phyloP scores from a whole-genome alignment of 805 yeast genomes.

The Ogataea angusta region DNA sequence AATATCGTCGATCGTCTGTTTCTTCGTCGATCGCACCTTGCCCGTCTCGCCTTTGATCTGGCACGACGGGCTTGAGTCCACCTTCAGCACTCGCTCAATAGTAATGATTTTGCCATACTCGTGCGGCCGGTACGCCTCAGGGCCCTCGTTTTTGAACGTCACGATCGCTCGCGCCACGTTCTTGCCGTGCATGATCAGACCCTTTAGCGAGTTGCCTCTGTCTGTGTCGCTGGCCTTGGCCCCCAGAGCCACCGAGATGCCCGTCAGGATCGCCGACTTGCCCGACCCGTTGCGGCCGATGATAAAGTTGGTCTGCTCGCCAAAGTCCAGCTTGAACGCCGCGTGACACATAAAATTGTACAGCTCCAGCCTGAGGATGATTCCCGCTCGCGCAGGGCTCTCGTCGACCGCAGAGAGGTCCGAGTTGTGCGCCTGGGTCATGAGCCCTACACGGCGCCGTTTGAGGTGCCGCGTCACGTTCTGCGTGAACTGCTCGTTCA shows the following conservation, averaged over 20 bases:
- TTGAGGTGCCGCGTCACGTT: slow-evolving; percentile 23
- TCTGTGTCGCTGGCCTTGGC: slow-evolving; percentile 85
- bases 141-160: slow-evolving; percentile 59
- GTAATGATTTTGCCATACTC: slow-evolving; percentile 66
- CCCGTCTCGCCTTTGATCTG: slow-evolving; percentile 51
- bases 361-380: slow-evolving; percentile 58
- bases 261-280: slow-evolving; percentile 83
- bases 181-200: slow-evolving; percentile 74
- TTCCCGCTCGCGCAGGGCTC: slow-evolving; percentile 55
- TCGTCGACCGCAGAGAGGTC: slow-evolving; percentile 18
- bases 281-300: slow-evolving; percentile 93
- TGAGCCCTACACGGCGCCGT: slow-evolving; percentile 18
- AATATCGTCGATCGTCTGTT: slow-evolving; percentile 63
- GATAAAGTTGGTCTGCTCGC: slow-evolving; percentile 80
- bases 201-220: slow-evolving; percentile 70
- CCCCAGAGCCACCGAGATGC: slow-evolving; percentile 82
- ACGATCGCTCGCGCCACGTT: slow-evolving; percentile 65
- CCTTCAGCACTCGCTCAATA: slow-evolving; percentile 62
- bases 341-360: slow-evolving; percentile 90
- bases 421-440: slow-evolving; percentile 23
- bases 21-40: slow-evolving; percentile 54
- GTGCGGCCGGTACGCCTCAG: slow-evolving; percentile 61
- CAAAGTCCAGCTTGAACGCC: slow-evolving; percentile 68
- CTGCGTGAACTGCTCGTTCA: slow-evolving; percentile 29
- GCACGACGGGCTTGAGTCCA: slow-evolving; percentile 53